Evolutionary conservation across 2,329 filamentous ascomycete species (phyloP).

Genomic region (Mollisia scopiformis): DNA sequence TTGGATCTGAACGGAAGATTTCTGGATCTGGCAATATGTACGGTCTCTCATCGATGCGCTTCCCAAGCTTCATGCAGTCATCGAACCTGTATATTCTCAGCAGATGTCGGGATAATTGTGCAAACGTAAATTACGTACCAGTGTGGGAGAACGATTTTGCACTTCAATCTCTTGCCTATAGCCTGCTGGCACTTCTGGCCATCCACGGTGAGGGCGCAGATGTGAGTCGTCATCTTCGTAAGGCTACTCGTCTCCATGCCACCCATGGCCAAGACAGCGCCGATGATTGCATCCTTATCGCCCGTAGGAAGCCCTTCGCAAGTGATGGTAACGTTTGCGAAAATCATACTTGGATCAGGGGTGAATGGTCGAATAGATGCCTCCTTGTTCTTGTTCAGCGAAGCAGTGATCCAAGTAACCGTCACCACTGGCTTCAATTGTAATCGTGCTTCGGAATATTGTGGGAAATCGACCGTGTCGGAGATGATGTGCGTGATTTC

Average conservation of each 20-base stretch:
- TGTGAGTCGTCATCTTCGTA: conserved; percentile 79
- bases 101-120: background rate
- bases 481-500: conserved; percentile 69
- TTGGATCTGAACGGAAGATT: conserved; percentile 64
- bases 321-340: conserved; percentile 80
- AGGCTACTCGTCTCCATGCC: conserved; percentile 77
- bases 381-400: conserved; percentile 69
- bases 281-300: conserved; percentile 91
- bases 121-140: conserved; percentile 61
- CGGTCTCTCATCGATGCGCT: conserved; percentile 84
- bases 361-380: conserved; percentile 83
- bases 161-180: conserved; percentile 64
- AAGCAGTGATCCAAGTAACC: conserved; percentile 76
- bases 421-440: conserved; percentile 84
- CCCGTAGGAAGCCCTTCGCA: conserved; percentile 83
- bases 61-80: conserved; percentile 91
- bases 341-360: conserved; percentile 88
- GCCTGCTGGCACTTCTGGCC: conserved; percentile 71
- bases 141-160: conserved; percentile 88
- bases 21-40: conserved; percentile 87
- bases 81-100: conserved; percentile 72
- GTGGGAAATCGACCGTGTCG: conserved; percentile 86
- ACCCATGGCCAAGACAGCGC: conserved; percentile 86
- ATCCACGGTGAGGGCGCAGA: conserved; percentile 80
- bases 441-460: conserved; percentile 75